Percentiles rank a stretch among this genome's conserved stretches.
These are phyloP conservation scores for Brassica balearica DNA, from an alignment of 441 rosid species.

Conservation along the genomic window DNA sequence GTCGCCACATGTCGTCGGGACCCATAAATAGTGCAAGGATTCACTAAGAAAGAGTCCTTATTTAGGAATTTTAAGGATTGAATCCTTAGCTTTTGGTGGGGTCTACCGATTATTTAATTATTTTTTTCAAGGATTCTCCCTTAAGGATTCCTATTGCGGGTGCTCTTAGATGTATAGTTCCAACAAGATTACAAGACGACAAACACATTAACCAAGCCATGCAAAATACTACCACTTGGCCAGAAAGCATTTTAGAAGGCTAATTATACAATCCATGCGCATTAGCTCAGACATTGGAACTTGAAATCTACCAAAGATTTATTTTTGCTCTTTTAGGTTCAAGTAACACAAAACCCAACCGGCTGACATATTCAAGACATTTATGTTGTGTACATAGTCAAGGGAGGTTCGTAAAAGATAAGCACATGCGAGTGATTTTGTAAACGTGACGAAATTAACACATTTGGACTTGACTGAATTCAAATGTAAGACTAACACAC, in stretches of 20 bases:
- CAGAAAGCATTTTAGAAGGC: constrained; percentile 47
- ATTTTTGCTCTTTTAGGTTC: not conserved
- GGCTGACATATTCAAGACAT: not conserved
- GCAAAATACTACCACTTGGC: constrained; percentile 40
- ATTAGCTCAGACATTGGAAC: constrained; percentile 49
- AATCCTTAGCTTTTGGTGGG: no score
- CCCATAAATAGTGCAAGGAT: no score
- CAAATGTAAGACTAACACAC: constrained; percentile 6
- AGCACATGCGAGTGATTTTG: constrained; percentile 1
- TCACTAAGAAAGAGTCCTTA: no score
- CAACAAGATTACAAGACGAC: constrained; percentile 7
- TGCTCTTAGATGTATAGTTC: not conserved
- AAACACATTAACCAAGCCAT: constrained; percentile 22
- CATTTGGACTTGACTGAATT: not conserved
- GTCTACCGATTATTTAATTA: no score
- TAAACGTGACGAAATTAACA: not conserved
- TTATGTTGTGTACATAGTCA: not conserved
- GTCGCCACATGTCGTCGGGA: no score
- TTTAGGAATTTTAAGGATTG: no score
- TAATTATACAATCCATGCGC: constrained; percentile 35
- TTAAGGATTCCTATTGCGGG: no score
- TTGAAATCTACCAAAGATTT: not conserved
- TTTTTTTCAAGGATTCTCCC: no score
- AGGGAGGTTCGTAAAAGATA: not conserved
- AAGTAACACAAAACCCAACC: not conserved